Conservation (phyloP, 495 filamentous ascomycete species). For the Daldinia vernicosa region DNA sequence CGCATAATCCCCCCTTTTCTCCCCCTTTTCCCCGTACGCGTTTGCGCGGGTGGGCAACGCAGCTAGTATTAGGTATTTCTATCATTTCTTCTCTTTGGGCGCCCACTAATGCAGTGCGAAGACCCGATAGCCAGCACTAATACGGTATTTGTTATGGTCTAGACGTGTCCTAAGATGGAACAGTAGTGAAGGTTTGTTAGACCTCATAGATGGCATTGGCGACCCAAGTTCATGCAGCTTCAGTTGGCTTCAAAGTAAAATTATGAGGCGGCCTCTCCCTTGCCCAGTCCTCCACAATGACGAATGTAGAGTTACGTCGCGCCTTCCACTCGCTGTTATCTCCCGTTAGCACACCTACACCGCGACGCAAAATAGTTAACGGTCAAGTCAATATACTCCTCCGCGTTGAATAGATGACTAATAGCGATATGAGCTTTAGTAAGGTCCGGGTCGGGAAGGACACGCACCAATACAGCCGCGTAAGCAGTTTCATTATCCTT, state of each 20-base stretch:
- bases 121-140: too few relatives aligned
- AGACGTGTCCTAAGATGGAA: too few relatives aligned
- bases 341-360: neutral
- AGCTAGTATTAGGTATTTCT: too few relatives aligned
- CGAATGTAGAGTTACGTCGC: neutral
- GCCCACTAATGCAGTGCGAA: too few relatives aligned
- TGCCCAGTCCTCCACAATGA: neutral
- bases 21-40: too few relatives aligned
- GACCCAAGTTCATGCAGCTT: neutral
- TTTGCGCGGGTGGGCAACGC: too few relatives aligned
- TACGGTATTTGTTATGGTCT: too few relatives aligned
- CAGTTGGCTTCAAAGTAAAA: neutral
- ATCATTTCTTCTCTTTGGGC: too few relatives aligned
- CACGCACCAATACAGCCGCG: conserved; percentile 2
- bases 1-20: too few relatives aligned
- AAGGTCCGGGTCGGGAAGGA: conserved; percentile 1
- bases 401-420: conserved; percentile 2
- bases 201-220: too few relatives aligned
- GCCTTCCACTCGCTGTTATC: neutral
- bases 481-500: neutral
- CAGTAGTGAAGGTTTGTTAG: too few relatives aligned
- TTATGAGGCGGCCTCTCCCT: neutral
- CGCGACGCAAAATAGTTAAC: neutral
- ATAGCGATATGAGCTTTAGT: conserved; percentile 11
- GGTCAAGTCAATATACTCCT: conserved; percentile 11